Base-by-base conservation (phyloP, 2,329 filamentous ascomycete species). In the Pleurostoma richardsiae region DNA sequence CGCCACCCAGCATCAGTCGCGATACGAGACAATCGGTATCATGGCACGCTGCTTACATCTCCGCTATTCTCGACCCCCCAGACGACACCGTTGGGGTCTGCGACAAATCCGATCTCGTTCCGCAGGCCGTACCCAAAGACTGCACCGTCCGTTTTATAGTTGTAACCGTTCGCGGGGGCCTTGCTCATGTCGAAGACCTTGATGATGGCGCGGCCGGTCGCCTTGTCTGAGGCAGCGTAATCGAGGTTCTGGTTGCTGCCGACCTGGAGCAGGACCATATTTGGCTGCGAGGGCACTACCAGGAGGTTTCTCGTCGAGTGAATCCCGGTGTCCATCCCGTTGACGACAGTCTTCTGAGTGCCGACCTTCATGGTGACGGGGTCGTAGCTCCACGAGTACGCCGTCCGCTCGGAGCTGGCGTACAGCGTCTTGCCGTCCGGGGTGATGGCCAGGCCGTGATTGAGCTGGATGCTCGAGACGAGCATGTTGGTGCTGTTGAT, bases 21-120 rank as follows among this genome's bases (percentile, higher is more conserved):
- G 19, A 19, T 19, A 19, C 19, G 19, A 19, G 19, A 19, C 19
- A 19, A 19, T 19, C 19, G 19, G 19, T 19, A 19, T 19, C 19
- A 19, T 10, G 11, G 29, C 29, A 10, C 30, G 11, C 40, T 29
- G 49, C 56, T 29, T 30, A 60, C 58, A 57, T 85, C 79, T 8
- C 76, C 77, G 45, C 73, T 65, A 48, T 67, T 67, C 51, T 68
- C 65, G 1, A 79, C 62, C 72, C 83, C 65, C 85, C 82, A 70
- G 7, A 68, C 59, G 7, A 63, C 59, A 4, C 58, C 62, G 40
- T 59, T 63, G 6, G 64, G 64, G 49, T 82, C 71, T 43, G 77
- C 75, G 5, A 67, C 74, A 33, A 85, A 68, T 8, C 81, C 82
- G 26, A 85, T 79, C 29, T 81, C 80, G 59, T 86, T 86, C 6